phyloP scores from a whole-genome alignment of 495 filamentous ascomycete species.

The Neurospora tetraspora region DNA sequence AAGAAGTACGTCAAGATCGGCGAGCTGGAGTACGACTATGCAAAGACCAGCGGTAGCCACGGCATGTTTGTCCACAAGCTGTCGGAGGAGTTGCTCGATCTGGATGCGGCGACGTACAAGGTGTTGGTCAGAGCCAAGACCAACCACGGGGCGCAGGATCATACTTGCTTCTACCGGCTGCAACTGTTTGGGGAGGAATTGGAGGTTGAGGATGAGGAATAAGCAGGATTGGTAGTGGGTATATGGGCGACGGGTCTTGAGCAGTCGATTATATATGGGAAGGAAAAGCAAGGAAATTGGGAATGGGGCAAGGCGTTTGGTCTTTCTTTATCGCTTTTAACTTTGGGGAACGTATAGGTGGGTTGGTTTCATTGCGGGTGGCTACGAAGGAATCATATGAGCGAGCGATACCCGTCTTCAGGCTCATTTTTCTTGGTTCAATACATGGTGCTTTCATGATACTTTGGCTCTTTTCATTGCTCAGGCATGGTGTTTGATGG shows the following conservation, averaged over 20 bases:
- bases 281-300: not conserved
- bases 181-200: conserved; percentile 40
- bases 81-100: conserved; percentile 24
- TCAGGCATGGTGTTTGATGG: not conserved
- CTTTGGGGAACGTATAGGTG: not conserved
- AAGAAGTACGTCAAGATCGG: conserved; percentile 42
- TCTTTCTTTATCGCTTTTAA: not conserved
- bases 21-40: conserved; percentile 40
- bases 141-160: conserved; percentile 43
- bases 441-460: not conserved
- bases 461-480: not conserved
- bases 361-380: not conserved
- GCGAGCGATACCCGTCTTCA: not conserved
- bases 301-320: not conserved
- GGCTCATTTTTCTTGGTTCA: not conserved
- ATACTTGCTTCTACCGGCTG: conserved; percentile 55
- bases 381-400: not conserved
- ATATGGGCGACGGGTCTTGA: not conserved
- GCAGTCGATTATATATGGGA: not conserved
- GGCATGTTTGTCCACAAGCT: conserved; percentile 43
- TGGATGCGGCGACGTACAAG: conserved; percentile 27
- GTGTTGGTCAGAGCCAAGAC: conserved; percentile 40
- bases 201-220: not conserved
- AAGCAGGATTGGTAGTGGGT: not conserved
- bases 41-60: not conserved